These are phyloP conservation scores for Mycena leptocephala DNA, from an alignment of 768 basidiomycete genomes.

Conservation along the genomic window DNA sequence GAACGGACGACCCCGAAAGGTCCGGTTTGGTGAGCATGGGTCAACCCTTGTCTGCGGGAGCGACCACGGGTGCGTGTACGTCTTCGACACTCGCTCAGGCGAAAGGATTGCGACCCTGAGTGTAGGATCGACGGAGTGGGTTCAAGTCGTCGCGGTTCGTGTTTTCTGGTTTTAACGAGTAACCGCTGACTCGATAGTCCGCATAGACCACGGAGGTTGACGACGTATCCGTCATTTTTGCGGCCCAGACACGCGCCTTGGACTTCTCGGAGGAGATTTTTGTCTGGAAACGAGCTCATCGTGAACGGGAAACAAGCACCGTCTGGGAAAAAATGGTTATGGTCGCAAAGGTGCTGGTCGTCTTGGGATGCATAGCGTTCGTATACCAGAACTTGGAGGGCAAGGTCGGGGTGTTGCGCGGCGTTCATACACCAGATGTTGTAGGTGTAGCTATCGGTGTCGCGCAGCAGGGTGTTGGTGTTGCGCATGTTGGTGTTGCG, in stretches of 20 bases:
- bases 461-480: too few relatives aligned
- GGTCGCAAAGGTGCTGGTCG: not conserved
- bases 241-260: constrained; percentile 10
- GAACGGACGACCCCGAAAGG: constrained; percentile 3
- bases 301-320: not conserved
- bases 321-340: not conserved
- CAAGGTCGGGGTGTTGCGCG: not conserved
- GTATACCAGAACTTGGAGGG: not conserved
- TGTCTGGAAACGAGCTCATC: constrained; percentile 19
- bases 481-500: too few relatives aligned
- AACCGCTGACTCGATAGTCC: not conserved
- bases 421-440: too few relatives aligned
- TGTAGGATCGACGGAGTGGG: constrained; percentile 14
- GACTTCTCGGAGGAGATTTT: constrained; percentile 13
- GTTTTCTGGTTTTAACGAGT: not conserved
- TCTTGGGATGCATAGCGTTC: constrained; percentile 11
- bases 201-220: constrained; percentile 5
- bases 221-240: constrained; percentile 12
- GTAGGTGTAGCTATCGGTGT: too few relatives aligned
- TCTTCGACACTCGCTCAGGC: constrained; percentile 14
- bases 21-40: constrained; percentile 10
- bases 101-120: not conserved
- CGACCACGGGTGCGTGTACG: constrained; percentile 16
- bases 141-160: constrained; percentile 10
- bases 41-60: constrained; percentile 5